Evolutionary conservation across 2,329 filamentous ascomycete genomes (phyloP).

Genomic region (Exophiala oligosperma): DNA sequence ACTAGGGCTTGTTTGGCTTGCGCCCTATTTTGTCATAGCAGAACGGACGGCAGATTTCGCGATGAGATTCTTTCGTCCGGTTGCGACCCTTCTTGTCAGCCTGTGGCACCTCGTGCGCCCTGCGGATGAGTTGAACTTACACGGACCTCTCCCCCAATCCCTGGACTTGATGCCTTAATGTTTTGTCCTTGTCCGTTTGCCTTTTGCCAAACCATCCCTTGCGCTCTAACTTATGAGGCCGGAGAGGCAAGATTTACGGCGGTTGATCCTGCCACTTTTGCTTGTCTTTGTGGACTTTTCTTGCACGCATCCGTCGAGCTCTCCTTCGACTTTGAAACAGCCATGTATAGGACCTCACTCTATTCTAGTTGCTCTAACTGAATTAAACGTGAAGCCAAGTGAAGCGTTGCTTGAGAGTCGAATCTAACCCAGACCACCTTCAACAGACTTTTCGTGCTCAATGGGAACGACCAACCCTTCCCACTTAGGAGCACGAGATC

Average conservation of each 20-base stretch:
- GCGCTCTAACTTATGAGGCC: not conserved
- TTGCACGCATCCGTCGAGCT: not conserved
- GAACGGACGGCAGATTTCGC: not conserved
- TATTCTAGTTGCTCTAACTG: not conserved
- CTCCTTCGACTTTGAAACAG: not conserved
- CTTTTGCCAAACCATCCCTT: not conserved
- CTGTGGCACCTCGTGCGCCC: not conserved
- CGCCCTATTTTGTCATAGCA: not conserved
- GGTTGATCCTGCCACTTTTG: not conserved
- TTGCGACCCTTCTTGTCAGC: not conserved
- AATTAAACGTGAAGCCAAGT: not conserved
- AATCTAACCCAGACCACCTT: not conserved
- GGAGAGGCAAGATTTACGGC: not conserved
- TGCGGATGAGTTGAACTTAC: not conserved
- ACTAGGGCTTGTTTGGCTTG: no score
- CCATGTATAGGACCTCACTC: not conserved
- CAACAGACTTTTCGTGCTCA: not conserved
- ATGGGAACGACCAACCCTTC: not conserved
- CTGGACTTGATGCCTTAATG: not conserved
- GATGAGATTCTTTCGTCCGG: not conserved
- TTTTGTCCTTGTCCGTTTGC: not conserved
- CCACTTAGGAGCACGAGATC: not conserved
- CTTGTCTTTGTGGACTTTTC: not conserved
- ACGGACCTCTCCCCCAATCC: not conserved
- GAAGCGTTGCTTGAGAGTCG: not conserved